A percentile compares a stretch with the other conserved stretches of the same genome.
These are phyloP conservation scores for grape (Vitis vinifera) DNA, from an alignment of 164 flowering plant species.

Conservation along the genomic window ASM3070453v1 NC_081812.1:17815001-17815500, in stretches of 20 bases:
- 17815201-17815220: constrained; percentile 1
- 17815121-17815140: constrained; percentile 78
- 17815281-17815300: constrained; percentile 70
- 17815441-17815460: constrained; percentile 66
- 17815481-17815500: constrained; percentile 85
- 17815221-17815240: neutral
- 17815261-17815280: constrained; percentile 1
- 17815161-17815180: constrained; percentile 29
- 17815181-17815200: neutral
- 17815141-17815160: constrained; percentile 67
- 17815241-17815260: neutral
- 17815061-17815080: neutral
- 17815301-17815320: constrained; percentile 98
- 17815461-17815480: constrained; percentile 78
- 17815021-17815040: neutral
- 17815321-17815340: constrained; percentile 98
- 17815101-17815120: constrained; percentile 56
- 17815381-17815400: neutral
- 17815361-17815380: neutral
- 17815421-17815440: constrained; percentile 9
- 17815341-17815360: constrained; percentile 72
- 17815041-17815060: neutral
- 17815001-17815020: constrained; percentile 52
- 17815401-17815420: constrained; percentile 1
- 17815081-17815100: neutral